phyloP scores from a whole-genome alignment of 257 asterid genomes.

The Jaltomata sinuosa region DNA sequence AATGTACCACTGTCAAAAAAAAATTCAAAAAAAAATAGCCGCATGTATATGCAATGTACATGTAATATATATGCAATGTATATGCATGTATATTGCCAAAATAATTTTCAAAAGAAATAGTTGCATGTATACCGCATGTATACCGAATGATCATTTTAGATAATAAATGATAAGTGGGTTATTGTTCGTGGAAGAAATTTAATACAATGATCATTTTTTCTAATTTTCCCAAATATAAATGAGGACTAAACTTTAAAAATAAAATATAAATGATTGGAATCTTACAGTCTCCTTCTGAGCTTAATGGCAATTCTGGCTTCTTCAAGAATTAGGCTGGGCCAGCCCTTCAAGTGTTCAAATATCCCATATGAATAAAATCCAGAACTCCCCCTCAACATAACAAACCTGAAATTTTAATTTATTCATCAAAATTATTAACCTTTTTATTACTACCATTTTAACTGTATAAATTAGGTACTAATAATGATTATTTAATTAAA shows the following conservation, averaged over 20 bases:
- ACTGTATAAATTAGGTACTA: neutral
- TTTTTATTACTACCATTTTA: neutral
- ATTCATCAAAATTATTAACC: neutral
- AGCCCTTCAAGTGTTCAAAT: constrained; percentile 44
- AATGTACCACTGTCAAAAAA: too few relatives aligned
- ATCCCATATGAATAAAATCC: constrained; percentile 61
- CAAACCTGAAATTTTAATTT: constrained; percentile 21
- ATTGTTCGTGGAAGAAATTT: too few relatives aligned
- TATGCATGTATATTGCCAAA: too few relatives aligned
- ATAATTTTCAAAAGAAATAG: too few relatives aligned
- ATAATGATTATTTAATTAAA: neutral
- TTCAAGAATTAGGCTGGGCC: constrained; percentile 44
- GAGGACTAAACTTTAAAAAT: neutral
- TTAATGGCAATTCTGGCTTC: constrained; percentile 51
- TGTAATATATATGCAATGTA: too few relatives aligned
- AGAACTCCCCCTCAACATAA: constrained; percentile 49
- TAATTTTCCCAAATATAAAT: too few relatives aligned
- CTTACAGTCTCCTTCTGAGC: constrained; percentile 14
- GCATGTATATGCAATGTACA: too few relatives aligned
- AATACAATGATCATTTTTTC: too few relatives aligned
- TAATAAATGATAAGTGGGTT: too few relatives aligned
- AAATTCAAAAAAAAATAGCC: too few relatives aligned
- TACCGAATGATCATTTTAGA: too few relatives aligned
- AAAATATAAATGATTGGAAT: neutral
- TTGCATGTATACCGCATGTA: too few relatives aligned